Percentiles rank a stretch among this genome's conserved stretches.
phyloP scores from a whole-genome alignment of 768 basidiomycete genomes.

The Tephrocybe rancida region DNA sequence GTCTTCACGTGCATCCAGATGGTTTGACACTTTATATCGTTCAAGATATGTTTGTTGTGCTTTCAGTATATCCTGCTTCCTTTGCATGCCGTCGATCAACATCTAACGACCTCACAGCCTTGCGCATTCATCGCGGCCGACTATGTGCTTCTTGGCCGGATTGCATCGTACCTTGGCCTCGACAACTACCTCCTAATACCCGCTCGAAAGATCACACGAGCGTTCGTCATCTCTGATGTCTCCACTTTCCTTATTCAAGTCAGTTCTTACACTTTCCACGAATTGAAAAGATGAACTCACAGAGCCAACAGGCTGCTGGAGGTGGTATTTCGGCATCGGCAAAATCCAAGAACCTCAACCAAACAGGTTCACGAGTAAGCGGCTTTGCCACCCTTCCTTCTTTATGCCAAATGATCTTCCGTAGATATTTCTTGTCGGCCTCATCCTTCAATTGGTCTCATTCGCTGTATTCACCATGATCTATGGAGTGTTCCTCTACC shows the following conservation, averaged over 20 bases:
- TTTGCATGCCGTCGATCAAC: background rate
- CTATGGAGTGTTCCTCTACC: constrained; percentile 48
- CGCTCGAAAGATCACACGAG: constrained; percentile 48
- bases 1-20: constrained; percentile 53
- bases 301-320: constrained; percentile 41
- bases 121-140: constrained; percentile 76
- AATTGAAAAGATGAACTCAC: background rate
- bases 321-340: constrained; percentile 48
- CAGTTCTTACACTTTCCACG: background rate
- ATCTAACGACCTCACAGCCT: constrained; percentile 39
- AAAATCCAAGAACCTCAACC: constrained; percentile 26
- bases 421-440: constrained; percentile 33
- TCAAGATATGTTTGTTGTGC: constrained; percentile 60
- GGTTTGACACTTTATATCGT: constrained; percentile 52
- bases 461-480: constrained; percentile 51
- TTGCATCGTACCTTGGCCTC: constrained; percentile 53
- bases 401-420: background rate
- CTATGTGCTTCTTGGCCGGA: constrained; percentile 65
- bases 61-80: constrained; percentile 42
- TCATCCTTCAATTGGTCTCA: constrained; percentile 56
- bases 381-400: background rate
- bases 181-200: constrained; percentile 51
- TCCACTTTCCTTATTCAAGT: constrained; percentile 70
- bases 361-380: constrained; percentile 37
- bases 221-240: constrained; percentile 66